phyloP scores from a whole-genome alignment of 164 flowering plant species.

The Chloranthus sessilifolius region DNA sequence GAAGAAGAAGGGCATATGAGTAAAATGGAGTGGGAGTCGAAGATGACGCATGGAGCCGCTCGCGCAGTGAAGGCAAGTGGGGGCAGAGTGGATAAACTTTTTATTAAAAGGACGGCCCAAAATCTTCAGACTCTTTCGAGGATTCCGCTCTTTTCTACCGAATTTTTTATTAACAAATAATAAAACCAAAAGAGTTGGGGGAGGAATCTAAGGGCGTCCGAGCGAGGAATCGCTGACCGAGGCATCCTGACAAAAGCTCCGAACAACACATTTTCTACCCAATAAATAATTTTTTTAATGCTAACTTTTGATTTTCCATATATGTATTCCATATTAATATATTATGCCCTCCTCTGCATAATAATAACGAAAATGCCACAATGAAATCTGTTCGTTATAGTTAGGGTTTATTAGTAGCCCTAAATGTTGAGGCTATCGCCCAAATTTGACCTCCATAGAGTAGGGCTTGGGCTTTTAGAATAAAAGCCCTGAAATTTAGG shows the following conservation, averaged over 20 bases:
- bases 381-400: too few species aligned
- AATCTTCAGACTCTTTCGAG: neutral
- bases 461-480: too few species aligned
- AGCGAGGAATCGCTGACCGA: neutral
- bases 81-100: too few species aligned
- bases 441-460: too few species aligned
- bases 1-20: neutral
- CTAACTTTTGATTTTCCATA: too few species aligned
- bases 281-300: too few species aligned
- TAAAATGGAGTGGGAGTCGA: neutral
- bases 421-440: too few species aligned
- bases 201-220: conserved; percentile 4
- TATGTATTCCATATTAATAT: too few species aligned
- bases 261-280: neutral
- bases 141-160: conserved; percentile 7
- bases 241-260: neutral
- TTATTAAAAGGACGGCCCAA: conserved; percentile 14
- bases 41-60: neutral
- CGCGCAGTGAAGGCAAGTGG: neutral
- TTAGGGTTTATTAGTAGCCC: too few species aligned
- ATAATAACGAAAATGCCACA: neutral
- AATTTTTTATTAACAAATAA: too few species aligned
- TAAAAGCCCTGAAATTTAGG: too few species aligned
- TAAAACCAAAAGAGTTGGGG: neutral
- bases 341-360: too few species aligned